Evolutionary conservation across 2,329 filamentous ascomycete species (phyloP), one percentile per base, ranked within the genome.

Genomic region (Alternaria burnsii): DNA sequence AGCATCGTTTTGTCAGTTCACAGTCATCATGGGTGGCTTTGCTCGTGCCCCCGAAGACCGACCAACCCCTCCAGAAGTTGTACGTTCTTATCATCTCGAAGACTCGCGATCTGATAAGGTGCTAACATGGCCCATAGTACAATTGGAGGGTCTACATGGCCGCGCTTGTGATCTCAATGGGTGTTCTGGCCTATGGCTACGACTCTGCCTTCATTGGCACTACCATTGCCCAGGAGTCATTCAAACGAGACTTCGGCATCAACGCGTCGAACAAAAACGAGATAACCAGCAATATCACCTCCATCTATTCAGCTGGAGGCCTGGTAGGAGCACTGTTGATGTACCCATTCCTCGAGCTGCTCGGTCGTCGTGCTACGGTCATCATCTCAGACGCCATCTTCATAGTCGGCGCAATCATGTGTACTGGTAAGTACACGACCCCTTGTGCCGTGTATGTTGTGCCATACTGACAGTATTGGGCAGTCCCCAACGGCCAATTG

Each of bases 191-290:
- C 5, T 85, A 85, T 61, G 30, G 58, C 43, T 85, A 86, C 66
- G 84, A 86, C 63, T 82, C 80, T 3, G 82, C 84, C 14, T 86
- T 86, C 71, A 81, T 86, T 22, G 85, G 85, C 4, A 85, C 83
- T 0, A 86, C 84, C 0, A 86, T 86, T 55, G 79, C 82, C 3
- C 82, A 82, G 26, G 64, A 77, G 18, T 81, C 79, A 59, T 86
- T 87, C 75, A 78, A 81, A 63, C 65, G 71, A 12, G 83, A 83
- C 61, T 83, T 83, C 59, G 74, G 76, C 41, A 48, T 62, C 51
- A 51, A 58, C 60, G 20, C 78, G 14, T 62, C 69, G 6, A 73
- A 80, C n/a, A 69, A 76, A 44, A 79, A 78, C 52, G 73, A 76
- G 30, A 75, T 82, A 14, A 80, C 77, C 5, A 81, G 78, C 67